These are phyloP conservation scores for Kwoniella shivajii DNA, from an alignment of 1,284 basidiomycete genomes.

Conservation along the genomic window DNA sequence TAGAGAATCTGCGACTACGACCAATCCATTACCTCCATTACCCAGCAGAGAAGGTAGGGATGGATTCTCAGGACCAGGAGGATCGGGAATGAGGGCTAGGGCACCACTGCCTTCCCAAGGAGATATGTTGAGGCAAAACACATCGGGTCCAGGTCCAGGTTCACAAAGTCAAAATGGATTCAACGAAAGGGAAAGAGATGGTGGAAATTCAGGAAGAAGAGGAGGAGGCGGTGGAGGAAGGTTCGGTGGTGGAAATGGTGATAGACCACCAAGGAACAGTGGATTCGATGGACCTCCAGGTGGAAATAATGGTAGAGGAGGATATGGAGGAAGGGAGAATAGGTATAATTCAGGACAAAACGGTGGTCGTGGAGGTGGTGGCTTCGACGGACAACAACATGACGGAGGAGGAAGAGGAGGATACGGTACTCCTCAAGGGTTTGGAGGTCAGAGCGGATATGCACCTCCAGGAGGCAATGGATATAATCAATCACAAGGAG, in stretches of 20 bases:
- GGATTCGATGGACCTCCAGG: not conserved
- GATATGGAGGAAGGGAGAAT: not conserved
- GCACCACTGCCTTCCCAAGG: constrained; percentile 41
- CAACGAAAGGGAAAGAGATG: constrained; percentile 28
- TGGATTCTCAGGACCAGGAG: not conserved
- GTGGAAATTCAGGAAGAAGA: constrained; percentile 34
- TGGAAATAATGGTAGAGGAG: constrained; percentile 1
- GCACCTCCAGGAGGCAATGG: not conserved
- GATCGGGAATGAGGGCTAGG: constrained; percentile 6
- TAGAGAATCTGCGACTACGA: not conserved
- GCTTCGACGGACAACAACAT: too few species aligned
- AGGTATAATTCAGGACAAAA: too few species aligned
- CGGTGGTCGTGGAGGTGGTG: too few species aligned
- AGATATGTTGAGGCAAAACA: constrained; percentile 54
- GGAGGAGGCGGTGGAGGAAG: constrained; percentile 17
- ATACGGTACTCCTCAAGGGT: constrained; percentile 1
- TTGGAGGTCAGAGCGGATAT: not conserved
- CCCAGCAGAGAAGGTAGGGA: not conserved
- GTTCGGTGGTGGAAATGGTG: constrained; percentile 6
- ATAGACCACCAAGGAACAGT: constrained; percentile 8
- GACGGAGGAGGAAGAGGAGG: not conserved
- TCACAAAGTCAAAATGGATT: too few species aligned
- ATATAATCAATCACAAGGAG: not conserved
- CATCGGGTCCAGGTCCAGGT: not conserved
- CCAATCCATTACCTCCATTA: not conserved